Percentiles rank a stretch among this genome's conserved stretches.
phyloP scores from a whole-genome alignment of 2,329 filamentous ascomycete species.

The Penicillium frequentans region DNA sequence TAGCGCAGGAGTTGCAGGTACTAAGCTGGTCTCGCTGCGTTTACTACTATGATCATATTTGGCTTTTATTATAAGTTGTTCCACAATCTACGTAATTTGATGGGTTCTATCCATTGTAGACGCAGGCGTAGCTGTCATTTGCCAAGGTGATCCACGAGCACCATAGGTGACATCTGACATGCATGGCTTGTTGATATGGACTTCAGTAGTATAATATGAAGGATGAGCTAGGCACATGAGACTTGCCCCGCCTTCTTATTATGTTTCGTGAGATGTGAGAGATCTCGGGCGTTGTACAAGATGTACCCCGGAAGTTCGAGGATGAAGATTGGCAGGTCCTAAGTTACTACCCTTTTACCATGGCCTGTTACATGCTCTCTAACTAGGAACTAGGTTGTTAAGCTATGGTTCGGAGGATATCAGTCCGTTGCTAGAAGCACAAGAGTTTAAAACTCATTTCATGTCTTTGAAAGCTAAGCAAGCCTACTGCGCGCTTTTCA shows the following conservation, averaged over 20 bases:
- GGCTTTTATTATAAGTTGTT: too few relatives aligned
- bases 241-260: not conserved
- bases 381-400: not conserved
- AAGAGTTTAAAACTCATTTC: not conserved
- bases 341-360: not conserved
- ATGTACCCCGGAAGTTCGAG: not conserved
- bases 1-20: not conserved
- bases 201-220: too few relatives aligned
- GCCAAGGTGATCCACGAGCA: not conserved
- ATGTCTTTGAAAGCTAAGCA: not conserved
- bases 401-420: not conserved
- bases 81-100: too few relatives aligned
- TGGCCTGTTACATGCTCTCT: not conserved
- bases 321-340: not conserved
- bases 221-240: not conserved
- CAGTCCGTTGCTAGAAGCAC: not conserved
- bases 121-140: too few relatives aligned
- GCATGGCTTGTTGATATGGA: not conserved
- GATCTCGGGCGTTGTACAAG: not conserved
- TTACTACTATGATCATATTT: not conserved
- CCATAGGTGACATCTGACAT: not conserved
- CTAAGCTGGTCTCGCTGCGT: not conserved
- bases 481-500: too few relatives aligned
- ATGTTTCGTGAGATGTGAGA: not conserved
- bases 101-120: not conserved